Conservation (phyloP, 208 protist genomes). For the Trypanosomatidae sp. region DNA sequence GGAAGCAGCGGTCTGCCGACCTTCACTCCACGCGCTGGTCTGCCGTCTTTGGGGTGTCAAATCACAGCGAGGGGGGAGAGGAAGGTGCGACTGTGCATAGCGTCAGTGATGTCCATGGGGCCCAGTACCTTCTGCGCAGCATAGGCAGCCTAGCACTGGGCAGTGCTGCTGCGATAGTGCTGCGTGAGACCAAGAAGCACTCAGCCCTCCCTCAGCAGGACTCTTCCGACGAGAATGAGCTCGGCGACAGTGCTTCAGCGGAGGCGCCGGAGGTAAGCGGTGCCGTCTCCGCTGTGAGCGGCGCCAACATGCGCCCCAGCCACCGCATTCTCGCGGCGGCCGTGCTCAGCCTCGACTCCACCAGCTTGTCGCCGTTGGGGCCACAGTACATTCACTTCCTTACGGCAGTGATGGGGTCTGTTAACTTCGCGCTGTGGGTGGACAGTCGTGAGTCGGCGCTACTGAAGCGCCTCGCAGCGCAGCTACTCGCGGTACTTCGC, state of each 20-base stretch:
- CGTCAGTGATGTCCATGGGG: constrained; percentile 19
- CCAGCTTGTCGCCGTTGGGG: constrained; percentile 5
- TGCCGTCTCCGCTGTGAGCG: background rate
- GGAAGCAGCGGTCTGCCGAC: background rate
- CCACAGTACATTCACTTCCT: constrained; percentile 56
- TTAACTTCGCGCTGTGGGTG: constrained; percentile 50
- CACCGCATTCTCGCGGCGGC: constrained; percentile 62
- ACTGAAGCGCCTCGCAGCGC: constrained; percentile 27
- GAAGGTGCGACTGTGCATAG: constrained; percentile 30
- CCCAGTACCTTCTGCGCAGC: constrained; percentile 34
- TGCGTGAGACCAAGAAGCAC: constrained; percentile 48
- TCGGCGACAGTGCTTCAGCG: constrained; percentile 15
- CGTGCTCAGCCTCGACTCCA: constrained; percentile 24
- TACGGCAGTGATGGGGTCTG: constrained; percentile 32
- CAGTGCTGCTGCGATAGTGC: constrained; percentile 30
- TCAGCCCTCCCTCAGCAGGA: constrained; percentile 8
- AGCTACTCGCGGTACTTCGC: constrained; percentile 20
- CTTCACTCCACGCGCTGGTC: constrained; percentile 24
- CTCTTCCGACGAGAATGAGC: constrained; percentile 13
- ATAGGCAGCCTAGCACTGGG: constrained; percentile 37
- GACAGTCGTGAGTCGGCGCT: constrained; percentile 36
- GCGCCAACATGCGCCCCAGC: constrained; percentile 31
- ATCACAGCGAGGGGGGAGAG: background rate
- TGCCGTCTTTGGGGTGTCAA: constrained; percentile 7
- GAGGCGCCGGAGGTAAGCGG: background rate